Base-by-base conservation (phyloP, 2,329 filamentous ascomycete species). In the Aspergillus fijiensis region DNA sequence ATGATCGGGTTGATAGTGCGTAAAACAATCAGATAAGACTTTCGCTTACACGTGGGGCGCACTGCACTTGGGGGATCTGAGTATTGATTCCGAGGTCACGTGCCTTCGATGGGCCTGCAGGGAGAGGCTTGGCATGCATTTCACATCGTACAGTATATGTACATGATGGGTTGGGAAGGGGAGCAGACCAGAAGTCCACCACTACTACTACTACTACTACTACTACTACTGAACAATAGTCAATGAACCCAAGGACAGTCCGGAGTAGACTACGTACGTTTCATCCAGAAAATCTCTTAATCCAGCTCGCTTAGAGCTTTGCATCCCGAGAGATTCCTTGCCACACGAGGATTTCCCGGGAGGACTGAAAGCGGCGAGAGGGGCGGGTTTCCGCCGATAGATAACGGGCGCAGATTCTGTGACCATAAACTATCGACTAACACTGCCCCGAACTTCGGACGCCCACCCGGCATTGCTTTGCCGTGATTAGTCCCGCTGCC, bases 401-500 rank as follows among this genome's bases (percentile, higher is more conserved):
- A 74, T 74, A 74, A 74, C 56, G 67, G 55, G 33, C 6, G 14
- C 49, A 55, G 57, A 72, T 62, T 69, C 66, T 73, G 70, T 74
- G 72, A 74, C 72, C 67, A 69, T 65, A 74, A 74, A 65, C 51
- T 60, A 74, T 74, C 66, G 69, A 70, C 69, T 74, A 74, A 74
- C 64, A 60, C 65, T 42, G 39, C 39, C 71, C 72, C 72, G 71
- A 74, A 70, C 47, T 72, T 74, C 72, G 72, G 72, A 69, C 69
- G 50, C 51, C 51, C 59, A 49, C 48, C 42, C 53, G 45, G 52
- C 50, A 25, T 55, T 39, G 50, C 7, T 49, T 42, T 42, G n/a
- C 50, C 23, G 29, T 54, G 14, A 11, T n/a, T 25, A 57, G 49
- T 49, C n/a, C 58, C 49, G 55, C 59, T 14, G 39, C 39, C 39